Evolutionary conservation across 2,329 filamentous ascomycete genomes (phyloP), one percentile per base, ranked within the genome.

Genomic region (Saccharata proteae): DNA sequence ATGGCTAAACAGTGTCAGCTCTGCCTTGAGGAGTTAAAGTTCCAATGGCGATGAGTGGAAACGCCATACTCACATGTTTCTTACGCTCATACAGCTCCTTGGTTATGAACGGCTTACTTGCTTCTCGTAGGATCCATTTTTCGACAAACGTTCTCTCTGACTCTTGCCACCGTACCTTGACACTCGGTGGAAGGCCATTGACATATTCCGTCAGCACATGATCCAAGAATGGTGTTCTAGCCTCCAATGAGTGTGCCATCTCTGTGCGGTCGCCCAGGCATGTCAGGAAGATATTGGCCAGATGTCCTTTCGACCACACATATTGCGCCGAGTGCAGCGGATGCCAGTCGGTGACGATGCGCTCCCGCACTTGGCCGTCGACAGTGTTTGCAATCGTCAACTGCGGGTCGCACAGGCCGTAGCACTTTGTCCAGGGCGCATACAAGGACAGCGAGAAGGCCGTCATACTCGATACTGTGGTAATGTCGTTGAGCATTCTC

Each of bases 91-190:
- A 71, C 4, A 70, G 43, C 46, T 71, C 67, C 10, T 62, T 48
- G 0, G 65, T 66, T 34, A 71, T 57, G 39, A 61, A 71, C 3
- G 65, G 64, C 35, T 55, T 57, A 13, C 51, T 54, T 0, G 65
- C 67, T 40, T 71, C 61, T 3, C 63, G 58, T 1, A 71, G 54
- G 16, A 70, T 59, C 54, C 61, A 65, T 38, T 71, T 69, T 46
- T 69, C 64, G 2, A 43, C n/a, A 17, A 32, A 32, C 8, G 16
- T 19, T 9, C 36, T 23, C n/a, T 37, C 35, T 15, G 34, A 34
- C 2, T 34, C 22, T 19, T 49, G 43, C 38, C 46, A 59, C 6
- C 45, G 38, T 12, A 62, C 47, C 35, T 58, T 59, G 17, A 52
- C 36, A 7, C 45, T 48, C 0, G 55, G 55, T 1, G 57, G 56